Percentiles rank a stretch among this genome's conserved stretches.
phyloP scores from a whole-genome alignment of 805 yeast genomes.

The Dipodascus geniculatus region DNA sequence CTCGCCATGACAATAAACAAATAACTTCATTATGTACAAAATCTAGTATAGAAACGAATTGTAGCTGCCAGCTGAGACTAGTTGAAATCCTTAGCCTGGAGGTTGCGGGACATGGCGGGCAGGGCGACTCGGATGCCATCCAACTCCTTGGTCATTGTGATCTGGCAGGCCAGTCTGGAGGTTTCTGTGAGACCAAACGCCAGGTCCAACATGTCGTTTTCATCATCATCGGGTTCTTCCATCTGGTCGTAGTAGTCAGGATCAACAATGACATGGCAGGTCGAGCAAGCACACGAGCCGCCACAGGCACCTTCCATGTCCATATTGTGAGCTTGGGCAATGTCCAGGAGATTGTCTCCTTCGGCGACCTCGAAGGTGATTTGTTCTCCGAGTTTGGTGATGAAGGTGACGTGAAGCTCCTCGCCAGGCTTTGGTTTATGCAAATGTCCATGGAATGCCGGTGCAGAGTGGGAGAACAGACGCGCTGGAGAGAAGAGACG shows the following conservation, averaged over 20 bases:
- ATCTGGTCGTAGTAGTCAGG: slow-evolving; percentile 85
- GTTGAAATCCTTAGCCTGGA: slow-evolving; percentile 67
- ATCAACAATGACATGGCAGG: slow-evolving; percentile 93
- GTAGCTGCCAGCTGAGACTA: slow-evolving; percentile 12
- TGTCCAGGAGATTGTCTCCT: slow-evolving; percentile 85
- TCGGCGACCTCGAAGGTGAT: slow-evolving; percentile 74
- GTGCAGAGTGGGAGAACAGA: not conserved
- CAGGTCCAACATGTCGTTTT: slow-evolving; percentile 94
- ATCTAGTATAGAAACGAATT: no score
- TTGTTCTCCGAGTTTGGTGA: slow-evolving; percentile 84
- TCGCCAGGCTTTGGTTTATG: slow-evolving; percentile 90
- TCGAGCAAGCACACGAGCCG: slow-evolving; percentile 97
- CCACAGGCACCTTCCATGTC: slow-evolving; percentile 99
- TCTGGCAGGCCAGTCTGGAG: slow-evolving; percentile 90
- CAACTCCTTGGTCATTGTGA: slow-evolving; percentile 74
- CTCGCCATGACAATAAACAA: no score
- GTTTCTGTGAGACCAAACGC: slow-evolving; percentile 97
- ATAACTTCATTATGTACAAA: not conserved
- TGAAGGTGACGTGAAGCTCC: slow-evolving; percentile 77
- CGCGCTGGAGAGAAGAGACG: not conserved
- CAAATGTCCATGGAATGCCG: slow-evolving; percentile 61
- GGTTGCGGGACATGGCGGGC: slow-evolving; percentile 94
- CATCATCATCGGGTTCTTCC: slow-evolving; percentile 95
- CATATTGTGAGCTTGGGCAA: slow-evolving; percentile 84
- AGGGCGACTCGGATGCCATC: slow-evolving; percentile 92